Evolutionary conservation across 2,329 filamentous ascomycete species (phyloP).

Genomic region (Coleophoma cylindrospora): DNA sequence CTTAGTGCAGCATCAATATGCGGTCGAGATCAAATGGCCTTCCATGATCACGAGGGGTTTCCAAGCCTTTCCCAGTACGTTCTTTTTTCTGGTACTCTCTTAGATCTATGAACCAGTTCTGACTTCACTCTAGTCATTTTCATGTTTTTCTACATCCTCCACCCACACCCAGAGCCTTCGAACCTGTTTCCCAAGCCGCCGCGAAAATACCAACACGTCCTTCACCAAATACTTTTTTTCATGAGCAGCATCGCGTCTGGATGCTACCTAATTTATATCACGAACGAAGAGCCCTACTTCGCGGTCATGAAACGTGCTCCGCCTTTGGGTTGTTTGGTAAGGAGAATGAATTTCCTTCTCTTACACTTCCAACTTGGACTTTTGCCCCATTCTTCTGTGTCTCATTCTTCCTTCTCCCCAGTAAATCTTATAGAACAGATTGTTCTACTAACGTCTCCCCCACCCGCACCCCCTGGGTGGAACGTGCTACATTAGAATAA

Average conservation of each 20-base stretch:
- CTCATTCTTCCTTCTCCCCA: too few relatives aligned
- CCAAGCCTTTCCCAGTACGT: conserved; percentile 48
- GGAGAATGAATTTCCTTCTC: too few relatives aligned
- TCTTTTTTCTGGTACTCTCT: not conserved
- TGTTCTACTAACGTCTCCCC: too few relatives aligned
- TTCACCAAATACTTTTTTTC: conserved; percentile 61
- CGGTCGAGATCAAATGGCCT: conserved; percentile 57
- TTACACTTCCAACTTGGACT: too few relatives aligned
- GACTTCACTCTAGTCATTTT: conserved; percentile 27
- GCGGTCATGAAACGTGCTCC: conserved; percentile 89
- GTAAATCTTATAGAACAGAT: too few relatives aligned
- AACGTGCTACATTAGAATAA: too few relatives aligned
- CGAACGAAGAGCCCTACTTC: conserved; percentile 76
- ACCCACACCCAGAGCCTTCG: conserved; percentile 35
- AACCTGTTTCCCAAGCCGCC: conserved; percentile 46
- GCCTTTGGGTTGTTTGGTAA: conserved; percentile 68
- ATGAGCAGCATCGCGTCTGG: conserved; percentile 55
- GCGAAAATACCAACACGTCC: conserved; percentile 35
- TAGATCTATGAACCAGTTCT: conserved; percentile 3
- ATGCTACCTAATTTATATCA: conserved; percentile 75
- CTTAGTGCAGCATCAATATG: conserved; percentile 74
- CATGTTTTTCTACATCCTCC: conserved; percentile 26
- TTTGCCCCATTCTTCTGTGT: too few relatives aligned
- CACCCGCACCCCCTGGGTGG: too few relatives aligned
- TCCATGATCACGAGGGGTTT: conserved; percentile 44